Evolutionary conservation across 2,329 filamentous ascomycete genomes (phyloP).

Genomic region (Knufia fluminis): DNA sequence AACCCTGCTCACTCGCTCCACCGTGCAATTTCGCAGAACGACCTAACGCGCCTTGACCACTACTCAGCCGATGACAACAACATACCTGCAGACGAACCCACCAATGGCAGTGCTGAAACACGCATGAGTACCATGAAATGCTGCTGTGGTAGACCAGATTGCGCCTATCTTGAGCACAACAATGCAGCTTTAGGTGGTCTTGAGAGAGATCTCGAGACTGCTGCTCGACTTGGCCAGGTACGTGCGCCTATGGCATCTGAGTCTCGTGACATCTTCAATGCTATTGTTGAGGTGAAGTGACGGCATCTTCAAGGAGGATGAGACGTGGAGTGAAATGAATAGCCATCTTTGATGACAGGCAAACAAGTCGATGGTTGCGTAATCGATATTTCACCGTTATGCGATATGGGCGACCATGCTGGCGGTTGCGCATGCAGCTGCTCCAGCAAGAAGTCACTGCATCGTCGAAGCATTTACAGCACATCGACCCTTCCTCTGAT

Average conservation of each 20-base stretch:
- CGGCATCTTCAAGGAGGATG: background rate
- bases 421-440: background rate
- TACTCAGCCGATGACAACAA: slow-evolving; percentile 17
- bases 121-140: slow-evolving; percentile 39
- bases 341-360: too few relatives aligned
- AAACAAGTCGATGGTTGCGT: background rate
- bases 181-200: slow-evolving; percentile 66
- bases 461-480: slow-evolving; percentile 6
- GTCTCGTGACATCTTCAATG: background rate
- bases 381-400: background rate
- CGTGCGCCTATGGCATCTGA: slow-evolving; percentile 32
- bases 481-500: background rate
- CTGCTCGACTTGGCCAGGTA: slow-evolving; percentile 88
- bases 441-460: background rate
- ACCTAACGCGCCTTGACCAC: slow-evolving; percentile 19
- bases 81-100: slow-evolving; percentile 15
- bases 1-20: slow-evolving; percentile 16
- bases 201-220: slow-evolving; percentile 78
- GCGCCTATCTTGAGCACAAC: slow-evolving; percentile 73
- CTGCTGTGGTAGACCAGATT: slow-evolving; percentile 77
- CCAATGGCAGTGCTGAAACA: slow-evolving; percentile 10
- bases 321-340: background rate
- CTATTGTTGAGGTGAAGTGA: background rate
- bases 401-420: background rate
- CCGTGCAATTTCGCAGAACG: slow-evolving; percentile 12